Evolutionary conservation across 1,284 basidiomycete species (phyloP).

Genomic region (Kalmanozyma brasiliensis): DNA sequence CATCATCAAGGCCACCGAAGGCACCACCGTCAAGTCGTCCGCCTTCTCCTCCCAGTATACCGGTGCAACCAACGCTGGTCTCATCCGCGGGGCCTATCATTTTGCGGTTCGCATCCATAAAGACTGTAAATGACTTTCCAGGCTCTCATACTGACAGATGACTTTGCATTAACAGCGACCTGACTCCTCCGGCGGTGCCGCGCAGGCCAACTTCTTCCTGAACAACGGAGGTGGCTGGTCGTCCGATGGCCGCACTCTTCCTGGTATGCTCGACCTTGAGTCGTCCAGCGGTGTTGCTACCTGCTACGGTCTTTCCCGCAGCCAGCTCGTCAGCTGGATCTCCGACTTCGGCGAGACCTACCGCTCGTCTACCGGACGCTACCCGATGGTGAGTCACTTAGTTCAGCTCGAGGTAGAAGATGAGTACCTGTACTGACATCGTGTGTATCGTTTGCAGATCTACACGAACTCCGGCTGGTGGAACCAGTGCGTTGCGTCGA

Average conservation of each 20-base stretch:
- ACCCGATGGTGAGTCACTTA: too few species aligned
- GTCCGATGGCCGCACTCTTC: conserved; percentile 45
- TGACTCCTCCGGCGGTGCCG: conserved; percentile 70
- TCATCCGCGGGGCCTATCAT: conserved; percentile 75
- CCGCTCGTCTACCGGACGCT: conserved; percentile 70
- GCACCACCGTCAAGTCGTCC: conserved; percentile 70
- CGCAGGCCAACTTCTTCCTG: conserved; percentile 75
- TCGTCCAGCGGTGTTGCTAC: conserved; percentile 19
- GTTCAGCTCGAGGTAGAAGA: too few species aligned
- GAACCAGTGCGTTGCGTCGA: conserved; percentile 74
- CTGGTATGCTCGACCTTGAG: conserved; percentile 59
- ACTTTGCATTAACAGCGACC: too few species aligned
- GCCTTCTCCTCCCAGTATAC: conserved; percentile 72
- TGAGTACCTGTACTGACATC: too few species aligned
- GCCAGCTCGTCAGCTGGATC: conserved; percentile 76
- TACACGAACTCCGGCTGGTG: conserved; percentile 78
- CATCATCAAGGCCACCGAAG: conserved; percentile 79
- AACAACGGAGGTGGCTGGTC: conserved; percentile 72
- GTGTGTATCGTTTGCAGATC: too few species aligned
- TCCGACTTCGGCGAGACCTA: conserved; percentile 72
- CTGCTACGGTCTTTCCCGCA: conserved; percentile 74
- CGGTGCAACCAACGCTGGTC: conserved; percentile 73
- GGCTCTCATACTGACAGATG: too few species aligned
- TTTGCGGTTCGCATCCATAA: too few species aligned
- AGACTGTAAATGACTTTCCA: too few species aligned